These are phyloP conservation scores for Exophiala mesophila DNA, from an alignment of 2,329 filamentous ascomycete species.

Conservation along the genomic window DNA sequence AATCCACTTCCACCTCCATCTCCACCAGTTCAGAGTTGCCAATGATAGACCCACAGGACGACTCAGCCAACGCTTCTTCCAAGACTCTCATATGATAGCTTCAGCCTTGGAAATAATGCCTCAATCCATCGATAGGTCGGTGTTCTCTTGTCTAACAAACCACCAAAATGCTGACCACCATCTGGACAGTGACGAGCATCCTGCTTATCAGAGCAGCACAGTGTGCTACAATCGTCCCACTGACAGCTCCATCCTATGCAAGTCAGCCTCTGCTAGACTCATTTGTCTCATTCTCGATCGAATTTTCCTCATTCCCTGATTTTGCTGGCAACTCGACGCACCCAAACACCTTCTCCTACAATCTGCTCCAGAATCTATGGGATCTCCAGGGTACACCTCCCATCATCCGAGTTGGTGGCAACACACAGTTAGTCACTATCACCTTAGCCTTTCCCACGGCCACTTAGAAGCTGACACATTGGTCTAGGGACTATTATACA, in stretches of 20 bases:
- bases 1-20: too few relatives aligned
- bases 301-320: constrained; percentile 50
- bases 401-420: constrained; percentile 60
- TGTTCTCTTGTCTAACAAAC: too few relatives aligned
- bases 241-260: constrained; percentile 14
- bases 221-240: neutral
- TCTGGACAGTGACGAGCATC: too few relatives aligned
- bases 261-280: constrained; percentile 31
- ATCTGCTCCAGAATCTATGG: constrained; percentile 54
- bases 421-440: constrained; percentile 46
- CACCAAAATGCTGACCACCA: too few relatives aligned
- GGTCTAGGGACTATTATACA: constrained; percentile 51
- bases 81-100: too few relatives aligned
- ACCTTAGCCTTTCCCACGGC: neutral
- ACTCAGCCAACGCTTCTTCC: too few relatives aligned
- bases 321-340: constrained; percentile 49
- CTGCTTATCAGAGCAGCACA: neutral
- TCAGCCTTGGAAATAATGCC: too few relatives aligned
- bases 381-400: constrained; percentile 54
- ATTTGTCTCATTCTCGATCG: constrained; percentile 51
- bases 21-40: too few relatives aligned
- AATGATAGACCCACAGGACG: too few relatives aligned
- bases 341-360: constrained; percentile 58
- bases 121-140: too few relatives aligned
- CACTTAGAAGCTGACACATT: constrained; percentile 5